Evolutionary conservation across 805 yeast genomes (phyloP), one percentile per base, ranked within the genome.

Genomic region (Blastobotrys robertii): DNA sequence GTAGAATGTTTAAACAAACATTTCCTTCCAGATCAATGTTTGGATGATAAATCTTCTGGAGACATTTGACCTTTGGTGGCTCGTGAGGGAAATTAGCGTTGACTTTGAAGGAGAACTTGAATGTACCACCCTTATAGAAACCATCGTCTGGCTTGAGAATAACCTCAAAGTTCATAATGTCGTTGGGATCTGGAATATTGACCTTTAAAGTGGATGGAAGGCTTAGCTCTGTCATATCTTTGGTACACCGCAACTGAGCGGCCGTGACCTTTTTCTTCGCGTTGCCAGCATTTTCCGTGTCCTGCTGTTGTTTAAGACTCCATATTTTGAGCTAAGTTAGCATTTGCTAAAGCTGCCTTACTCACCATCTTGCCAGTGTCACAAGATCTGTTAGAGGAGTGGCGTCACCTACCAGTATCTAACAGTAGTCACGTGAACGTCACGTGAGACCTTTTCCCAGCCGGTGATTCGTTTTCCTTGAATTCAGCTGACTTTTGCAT

Each of bases 1-100:
- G 69, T 46, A 90, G 68, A 30, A 90, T 88, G 58, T 90, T 90
- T 47, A 90, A 70, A 58, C 98, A 90, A 4, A 90, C 84, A 57
- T 87, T 90, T 0, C 97, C 97, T 36, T 84, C 81, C 14, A 76
- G 58, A 59, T 90, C 96, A 50, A 90, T 90, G 57, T 90, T 90
- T 9, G 98, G 98, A 59, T 90, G 98, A 63, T 83, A 90, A 4
- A 90, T 84, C 56, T 72, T 78, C 42, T 78, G 73, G 28, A 68
- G 42, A 53, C 94, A 82, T 51, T 73, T 30, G 43, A 87, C 86
- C 56, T 79, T 83, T 8, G 98, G 98, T 7, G 97, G 87, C 40
- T 84, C 92, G 44, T 88, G 92, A 2, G 98, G 98, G 62, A 79
- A 90, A 51, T 77, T 79, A 34, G 76, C 77, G 39, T 76, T 74